Base-by-base conservation (phyloP, 169 alveolate genomes). In the Amoebophrya sp. region DNA sequence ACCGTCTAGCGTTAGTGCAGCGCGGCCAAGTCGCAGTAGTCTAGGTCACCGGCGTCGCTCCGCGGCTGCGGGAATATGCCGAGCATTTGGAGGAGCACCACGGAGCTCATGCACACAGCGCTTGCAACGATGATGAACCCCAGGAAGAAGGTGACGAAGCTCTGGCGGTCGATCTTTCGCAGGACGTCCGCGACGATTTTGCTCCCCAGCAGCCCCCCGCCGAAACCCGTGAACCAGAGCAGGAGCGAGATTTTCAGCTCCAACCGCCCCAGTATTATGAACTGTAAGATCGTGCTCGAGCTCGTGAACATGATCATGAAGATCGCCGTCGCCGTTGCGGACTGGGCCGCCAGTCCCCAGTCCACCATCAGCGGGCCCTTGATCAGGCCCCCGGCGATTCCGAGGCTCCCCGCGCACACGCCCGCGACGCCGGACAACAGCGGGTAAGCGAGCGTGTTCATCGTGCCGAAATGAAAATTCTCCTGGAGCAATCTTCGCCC, bases 261-360 rank as follows among this genome's bases (percentile, higher is more conserved):
- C 40, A 91, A 89, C 0, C 93, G 31, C 0, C 93, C 93, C 87
- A 92, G 88, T 0, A 88, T 89, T 18, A 89, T 90, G 88, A 89
- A 92, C 88, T 92, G 93, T 48, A 92, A 70, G 0, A 89, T 88
- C 42, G 91, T 92, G 38, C 91, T 90, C 0, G 92, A 89, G 34
- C 91, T 88, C 10, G 93, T 92, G 90, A 92, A 92, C 88, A 92
- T 78, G 40, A 92, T 92, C 93, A 92, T 92, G 50, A 92, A 92
- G 39, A 87, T 90, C 39, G 93, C 93, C 15, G 92, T 92, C 42
- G 91, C 91, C 40, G 90, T 92, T 15, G 93, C 93, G 1, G 92
- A 69, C 20, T 89, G 89, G 23, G 93, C 89, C 42, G 90, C 41
- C 70, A 92, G 70, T 0, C 93, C 93, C 69, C 90, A 89, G 87